Percentiles rank a stretch among this genome's conserved stretches.
Evolutionary conservation across 495 filamentous ascomycete species (phyloP).

Genomic region (Pyronema domesticum): DNA sequence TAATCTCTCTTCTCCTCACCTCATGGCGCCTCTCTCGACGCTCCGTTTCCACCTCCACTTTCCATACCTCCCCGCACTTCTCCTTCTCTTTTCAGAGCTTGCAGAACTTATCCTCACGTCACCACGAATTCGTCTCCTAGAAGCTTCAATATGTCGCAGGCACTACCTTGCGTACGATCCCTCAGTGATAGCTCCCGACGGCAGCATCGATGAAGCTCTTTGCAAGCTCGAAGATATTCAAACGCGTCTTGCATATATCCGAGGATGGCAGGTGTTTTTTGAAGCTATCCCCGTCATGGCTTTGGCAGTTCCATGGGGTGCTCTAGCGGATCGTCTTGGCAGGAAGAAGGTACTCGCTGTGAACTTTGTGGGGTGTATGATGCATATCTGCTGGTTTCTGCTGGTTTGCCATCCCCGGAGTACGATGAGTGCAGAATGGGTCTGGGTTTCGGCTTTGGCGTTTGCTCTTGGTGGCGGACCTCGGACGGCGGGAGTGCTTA

Average conservation of each 20-base stretch:
- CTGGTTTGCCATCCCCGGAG: slow-evolving; percentile 1
- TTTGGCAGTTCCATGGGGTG: slow-evolving; percentile 6
- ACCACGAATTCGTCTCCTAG: slow-evolving; percentile 6
- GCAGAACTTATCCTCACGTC: slow-evolving; percentile 3
- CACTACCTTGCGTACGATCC: slow-evolving; percentile 3
- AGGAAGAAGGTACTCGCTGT: slow-evolving; percentile 1
- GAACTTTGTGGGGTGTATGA: slow-evolving; percentile 3
- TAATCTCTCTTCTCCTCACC: not conserved
- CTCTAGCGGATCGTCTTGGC: slow-evolving; percentile 4
- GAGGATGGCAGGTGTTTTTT: slow-evolving; percentile 6
- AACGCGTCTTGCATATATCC: slow-evolving; percentile 3
- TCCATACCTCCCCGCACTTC: slow-evolving; percentile 3
- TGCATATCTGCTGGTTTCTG: slow-evolving; percentile 4
- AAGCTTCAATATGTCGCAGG: slow-evolving; percentile 5
- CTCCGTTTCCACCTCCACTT: not conserved
- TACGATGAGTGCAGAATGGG: not conserved
- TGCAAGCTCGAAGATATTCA: slow-evolving; percentile 4
- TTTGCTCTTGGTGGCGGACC: slow-evolving; percentile 5
- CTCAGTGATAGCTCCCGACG: not conserved
- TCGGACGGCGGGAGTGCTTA: slow-evolving; percentile 1
- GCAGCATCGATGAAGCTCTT: not conserved
- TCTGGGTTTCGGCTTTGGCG: slow-evolving; percentile 4
- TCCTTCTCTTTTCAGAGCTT: slow-evolving; percentile 3
- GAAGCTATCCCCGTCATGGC: slow-evolving; percentile 2
- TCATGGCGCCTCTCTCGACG: not conserved